phyloP scores from a whole-genome alignment of 225 moss, liverwort and hornwort species.

The Takakia lepidozioides region DNA sequence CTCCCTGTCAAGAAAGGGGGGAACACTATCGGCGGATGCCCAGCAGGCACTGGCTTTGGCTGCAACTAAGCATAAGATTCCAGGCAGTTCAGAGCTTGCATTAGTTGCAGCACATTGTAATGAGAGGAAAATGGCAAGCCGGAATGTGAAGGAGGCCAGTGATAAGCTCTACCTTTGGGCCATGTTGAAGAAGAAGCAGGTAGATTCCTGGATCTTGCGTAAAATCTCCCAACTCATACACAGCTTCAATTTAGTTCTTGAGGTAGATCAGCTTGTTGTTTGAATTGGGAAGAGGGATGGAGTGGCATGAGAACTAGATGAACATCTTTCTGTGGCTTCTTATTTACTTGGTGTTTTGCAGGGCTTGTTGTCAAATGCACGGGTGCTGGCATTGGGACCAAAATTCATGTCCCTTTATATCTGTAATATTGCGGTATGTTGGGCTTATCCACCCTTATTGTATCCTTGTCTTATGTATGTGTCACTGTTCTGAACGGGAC shows the following conservation, averaged over 20 bases:
- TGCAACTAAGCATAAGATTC: constrained; percentile 57
- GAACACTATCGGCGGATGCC: constrained; percentile 21
- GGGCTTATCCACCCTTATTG: neutral
- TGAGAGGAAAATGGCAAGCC: constrained; percentile 86
- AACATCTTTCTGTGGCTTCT: too few species aligned
- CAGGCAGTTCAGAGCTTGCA: constrained; percentile 55
- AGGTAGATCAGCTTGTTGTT: too few species aligned
- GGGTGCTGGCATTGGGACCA: constrained; percentile 90
- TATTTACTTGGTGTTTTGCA: too few species aligned
- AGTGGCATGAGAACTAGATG: too few species aligned
- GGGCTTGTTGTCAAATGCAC: constrained; percentile 78
- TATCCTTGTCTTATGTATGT: too few species aligned
- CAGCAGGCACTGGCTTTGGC: constrained; percentile 55
- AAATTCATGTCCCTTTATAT: constrained; percentile 95
- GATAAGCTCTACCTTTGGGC: constrained; percentile 92
- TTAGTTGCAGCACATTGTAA: constrained; percentile 87
- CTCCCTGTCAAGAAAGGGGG: constrained; percentile 32
- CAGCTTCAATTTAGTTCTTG: too few species aligned
- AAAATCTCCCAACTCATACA: too few species aligned
- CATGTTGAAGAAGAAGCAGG: constrained; percentile 62
- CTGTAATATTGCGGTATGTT: constrained; percentile 78
- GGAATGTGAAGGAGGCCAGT: constrained; percentile 89
- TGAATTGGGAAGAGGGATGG: too few species aligned
- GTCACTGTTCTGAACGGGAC: too few species aligned
- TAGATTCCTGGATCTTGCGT: too few species aligned